phyloP scores from a whole-genome alignment of 495 filamentous ascomycete genomes.

The Penicillium desertorum region DNA sequence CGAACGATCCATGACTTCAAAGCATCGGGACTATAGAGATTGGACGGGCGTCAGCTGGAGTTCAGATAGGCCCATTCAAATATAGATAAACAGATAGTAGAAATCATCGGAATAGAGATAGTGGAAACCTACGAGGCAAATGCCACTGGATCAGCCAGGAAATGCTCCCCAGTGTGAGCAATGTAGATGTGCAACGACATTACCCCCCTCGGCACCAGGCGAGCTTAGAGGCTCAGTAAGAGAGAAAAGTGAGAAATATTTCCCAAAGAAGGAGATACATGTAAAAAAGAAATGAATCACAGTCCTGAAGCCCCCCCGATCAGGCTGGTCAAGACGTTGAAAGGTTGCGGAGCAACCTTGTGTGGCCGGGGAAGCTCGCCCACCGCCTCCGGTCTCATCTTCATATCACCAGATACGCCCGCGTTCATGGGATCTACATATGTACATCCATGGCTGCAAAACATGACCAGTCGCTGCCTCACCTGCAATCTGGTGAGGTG shows the following conservation, averaged over 20 bases:
- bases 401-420: constrained; percentile 39
- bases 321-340: constrained; percentile 9
- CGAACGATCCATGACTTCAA: constrained; percentile 66
- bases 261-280: constrained; percentile 12
- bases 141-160: constrained; percentile 66
- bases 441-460: constrained; percentile 41
- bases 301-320: constrained; percentile 28
- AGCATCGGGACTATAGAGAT: constrained; percentile 62
- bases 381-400: constrained; percentile 27
- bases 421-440: constrained; percentile 34
- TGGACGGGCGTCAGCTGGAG: constrained; percentile 22
- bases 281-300: constrained; percentile 12
- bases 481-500: constrained; percentile 39
- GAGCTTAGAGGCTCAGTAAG: constrained; percentile 35
- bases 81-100: neutral
- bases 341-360: constrained; percentile 3
- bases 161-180: constrained; percentile 83
- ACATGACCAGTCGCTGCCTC: constrained; percentile 34
- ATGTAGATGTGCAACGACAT: constrained; percentile 83
- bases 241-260: constrained; percentile 30
- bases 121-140: constrained; percentile 62
- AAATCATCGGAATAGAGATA: neutral
- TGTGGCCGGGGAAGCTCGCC: constrained; percentile 13
- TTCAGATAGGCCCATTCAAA: constrained; percentile 2
- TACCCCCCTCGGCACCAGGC: constrained; percentile 39